phyloP scores from a whole-genome alignment of 2,329 filamentous ascomycete species.

The Neonectria coccinea region DNA sequence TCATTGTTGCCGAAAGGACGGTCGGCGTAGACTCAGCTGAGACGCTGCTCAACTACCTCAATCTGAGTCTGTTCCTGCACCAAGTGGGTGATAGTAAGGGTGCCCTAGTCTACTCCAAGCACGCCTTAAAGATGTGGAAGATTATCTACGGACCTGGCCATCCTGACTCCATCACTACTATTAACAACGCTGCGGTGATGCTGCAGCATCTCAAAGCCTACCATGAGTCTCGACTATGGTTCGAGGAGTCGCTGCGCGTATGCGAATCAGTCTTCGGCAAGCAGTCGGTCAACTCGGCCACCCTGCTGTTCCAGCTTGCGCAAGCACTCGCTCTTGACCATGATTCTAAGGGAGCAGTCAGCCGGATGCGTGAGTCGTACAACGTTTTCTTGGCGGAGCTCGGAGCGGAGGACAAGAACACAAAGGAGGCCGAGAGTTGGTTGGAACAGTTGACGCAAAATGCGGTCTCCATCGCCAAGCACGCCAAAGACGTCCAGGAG shows the following conservation, averaged over 20 bases:
- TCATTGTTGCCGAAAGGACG: constrained; percentile 94
- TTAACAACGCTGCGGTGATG: constrained; percentile 99
- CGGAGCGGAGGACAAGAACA: constrained; percentile 93
- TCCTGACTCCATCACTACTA: constrained; percentile 96
- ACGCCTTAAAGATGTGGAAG: constrained; percentile 96
- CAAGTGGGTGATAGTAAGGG: constrained; percentile 89
- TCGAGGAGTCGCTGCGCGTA: constrained; percentile 89
- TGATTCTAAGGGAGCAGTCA: constrained; percentile 90
- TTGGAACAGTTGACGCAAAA: constrained; percentile 96
- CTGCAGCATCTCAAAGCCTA: constrained; percentile 95
- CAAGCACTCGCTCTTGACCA: constrained; percentile 96
- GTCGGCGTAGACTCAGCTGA: constrained; percentile 93
- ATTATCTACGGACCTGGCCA: constrained; percentile 94
- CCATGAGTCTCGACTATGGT: constrained; percentile 95
- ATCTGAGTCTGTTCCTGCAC: constrained; percentile 93
- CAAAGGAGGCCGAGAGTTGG: constrained; percentile 97
- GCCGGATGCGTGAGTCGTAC: constrained; percentile 95
- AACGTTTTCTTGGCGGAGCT: constrained; percentile 93
- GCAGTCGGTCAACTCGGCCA: constrained; percentile 91
- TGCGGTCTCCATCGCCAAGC: constrained; percentile 93
- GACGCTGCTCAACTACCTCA: constrained; percentile 94
- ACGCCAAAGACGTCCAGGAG: constrained; percentile 86
- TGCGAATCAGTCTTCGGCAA: constrained; percentile 92
- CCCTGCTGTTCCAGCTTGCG: constrained; percentile 95
- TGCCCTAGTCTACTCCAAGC: constrained; percentile 89